phyloP scores from a whole-genome alignment of 2,329 filamentous ascomycete species.

The Rhynchosporium agropyri region DNA sequence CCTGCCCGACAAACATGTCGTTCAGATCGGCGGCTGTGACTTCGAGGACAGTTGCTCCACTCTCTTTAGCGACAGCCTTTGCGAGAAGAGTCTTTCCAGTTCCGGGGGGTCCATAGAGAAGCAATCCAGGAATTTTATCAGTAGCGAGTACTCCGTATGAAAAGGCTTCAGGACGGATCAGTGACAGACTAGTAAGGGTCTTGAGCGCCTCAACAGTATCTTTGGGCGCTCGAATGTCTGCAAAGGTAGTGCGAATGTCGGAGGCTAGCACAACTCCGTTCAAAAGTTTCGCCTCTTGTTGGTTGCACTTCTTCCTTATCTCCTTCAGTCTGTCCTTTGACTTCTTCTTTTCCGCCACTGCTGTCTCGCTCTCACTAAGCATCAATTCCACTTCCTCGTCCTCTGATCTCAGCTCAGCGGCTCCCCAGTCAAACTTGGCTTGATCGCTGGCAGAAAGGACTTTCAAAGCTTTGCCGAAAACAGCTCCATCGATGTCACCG shows the following conservation, averaged over 20 bases:
- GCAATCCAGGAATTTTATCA: constrained; percentile 86
- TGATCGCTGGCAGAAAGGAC: constrained; percentile 51
- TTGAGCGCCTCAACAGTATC: constrained; percentile 88
- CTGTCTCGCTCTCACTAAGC: constrained; percentile 37
- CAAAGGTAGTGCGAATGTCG: constrained; percentile 84
- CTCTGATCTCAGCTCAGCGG: constrained; percentile 46
- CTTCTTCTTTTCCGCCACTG: constrained; percentile 43
- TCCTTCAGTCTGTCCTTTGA: constrained; percentile 49
- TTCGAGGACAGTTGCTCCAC: constrained; percentile 76
- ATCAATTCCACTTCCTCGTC: constrained; percentile 41
- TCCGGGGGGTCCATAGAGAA: constrained; percentile 86
- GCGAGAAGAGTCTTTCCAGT: constrained; percentile 73
- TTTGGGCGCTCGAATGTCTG: constrained; percentile 78
- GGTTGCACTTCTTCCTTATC: constrained; percentile 62
- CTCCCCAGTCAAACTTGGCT: constrained; percentile 48
- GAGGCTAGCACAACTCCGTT: constrained; percentile 79
- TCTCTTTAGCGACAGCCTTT: constrained; percentile 69
- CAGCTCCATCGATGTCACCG: constrained; percentile 43
- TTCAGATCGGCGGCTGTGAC: constrained; percentile 90
- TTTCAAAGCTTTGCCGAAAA: constrained; percentile 45
- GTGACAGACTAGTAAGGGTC: constrained; percentile 82
- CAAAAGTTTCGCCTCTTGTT: constrained; percentile 81
- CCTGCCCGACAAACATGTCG: constrained; percentile 94
- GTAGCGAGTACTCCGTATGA: constrained; percentile 89
- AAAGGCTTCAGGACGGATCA: constrained; percentile 91